These are phyloP conservation scores for Arabidopsis arenosa DNA, from an alignment of 345 rosid species.

Conservation along the genomic window DNA sequence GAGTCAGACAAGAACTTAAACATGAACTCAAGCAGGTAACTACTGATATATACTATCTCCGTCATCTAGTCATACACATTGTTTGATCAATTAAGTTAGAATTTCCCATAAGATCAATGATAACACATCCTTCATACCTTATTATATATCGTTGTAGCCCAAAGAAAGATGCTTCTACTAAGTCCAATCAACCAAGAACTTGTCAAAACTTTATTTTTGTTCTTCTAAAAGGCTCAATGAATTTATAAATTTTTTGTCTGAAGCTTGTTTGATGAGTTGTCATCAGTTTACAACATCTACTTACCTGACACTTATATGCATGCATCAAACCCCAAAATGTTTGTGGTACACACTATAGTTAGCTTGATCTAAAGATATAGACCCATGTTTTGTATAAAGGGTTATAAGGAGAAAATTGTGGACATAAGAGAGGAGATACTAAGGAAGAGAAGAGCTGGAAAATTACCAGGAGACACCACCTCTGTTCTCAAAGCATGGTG, in stretches of 20 bases:
- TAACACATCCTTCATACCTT: background rate
- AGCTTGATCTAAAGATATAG: constrained; percentile 9
- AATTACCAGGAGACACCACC: constrained; percentile 96
- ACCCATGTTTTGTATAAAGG: constrained; percentile 48
- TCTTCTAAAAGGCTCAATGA: background rate
- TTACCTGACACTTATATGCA: background rate
- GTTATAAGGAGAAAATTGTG: constrained; percentile 90
- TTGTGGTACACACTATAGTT: constrained; percentile 7
- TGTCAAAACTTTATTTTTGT: background rate
- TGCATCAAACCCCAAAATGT: background rate
- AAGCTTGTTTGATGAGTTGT: constrained; percentile 3
- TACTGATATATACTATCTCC: background rate
- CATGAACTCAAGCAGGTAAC: constrained; percentile 92
- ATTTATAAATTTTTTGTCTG: background rate
- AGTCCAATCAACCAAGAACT: background rate
- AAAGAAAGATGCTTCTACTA: background rate
- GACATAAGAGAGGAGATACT: constrained; percentile 96
- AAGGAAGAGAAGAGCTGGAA: constrained; percentile 97
- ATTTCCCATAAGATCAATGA: background rate
- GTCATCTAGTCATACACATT: background rate
- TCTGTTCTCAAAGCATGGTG: constrained; percentile 93
- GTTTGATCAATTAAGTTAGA: background rate
- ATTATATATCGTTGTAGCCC: background rate
- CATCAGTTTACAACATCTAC: constrained; percentile 1
- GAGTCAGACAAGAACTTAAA: constrained; percentile 92